These are phyloP conservation scores for Alternaria rosae DNA, from an alignment of 2,329 filamentous ascomycete genomes.

Conservation along the genomic window DNA sequence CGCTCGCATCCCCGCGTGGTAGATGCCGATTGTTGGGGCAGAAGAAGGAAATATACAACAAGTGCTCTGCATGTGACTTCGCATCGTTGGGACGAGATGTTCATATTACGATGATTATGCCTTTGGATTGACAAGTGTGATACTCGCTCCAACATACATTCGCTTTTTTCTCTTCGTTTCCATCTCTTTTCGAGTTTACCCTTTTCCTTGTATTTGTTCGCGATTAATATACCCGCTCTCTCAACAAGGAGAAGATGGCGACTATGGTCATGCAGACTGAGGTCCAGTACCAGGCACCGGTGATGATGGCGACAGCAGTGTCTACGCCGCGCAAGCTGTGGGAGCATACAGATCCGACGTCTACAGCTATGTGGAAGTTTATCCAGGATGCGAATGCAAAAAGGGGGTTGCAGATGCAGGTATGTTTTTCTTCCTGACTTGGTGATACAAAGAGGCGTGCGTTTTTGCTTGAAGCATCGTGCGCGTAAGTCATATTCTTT, in stretches of 20 bases:
- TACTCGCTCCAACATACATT: not conserved
- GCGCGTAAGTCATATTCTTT: not conserved
- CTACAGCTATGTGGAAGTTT: conserved; percentile 56
- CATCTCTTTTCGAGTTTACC: not conserved
- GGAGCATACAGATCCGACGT: conserved; percentile 54
- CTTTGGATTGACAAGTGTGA: not conserved
- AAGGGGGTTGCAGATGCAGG: conserved; percentile 65
- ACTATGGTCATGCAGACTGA: not conserved
- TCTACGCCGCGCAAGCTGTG: conserved; percentile 55
- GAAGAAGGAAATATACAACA: conserved; percentile 1
- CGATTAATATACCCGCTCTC: not conserved
- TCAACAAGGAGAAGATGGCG: not conserved
- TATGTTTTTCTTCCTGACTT: conserved; percentile 38
- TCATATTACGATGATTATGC: not conserved
- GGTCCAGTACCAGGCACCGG: not conserved
- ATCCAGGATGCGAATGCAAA: conserved; percentile 67
- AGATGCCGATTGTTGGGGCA: not conserved
- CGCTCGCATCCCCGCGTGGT: not conserved
- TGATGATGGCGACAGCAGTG: not conserved
- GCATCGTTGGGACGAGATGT: not conserved
- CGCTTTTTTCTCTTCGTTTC: not conserved
- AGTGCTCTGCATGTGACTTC: not conserved
- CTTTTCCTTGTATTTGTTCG: not conserved
- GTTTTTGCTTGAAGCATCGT: not conserved
- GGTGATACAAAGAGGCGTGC: not conserved